Conservation (phyloP, 73 alveolate species). For the Paramecium tetraurelia region DNA sequence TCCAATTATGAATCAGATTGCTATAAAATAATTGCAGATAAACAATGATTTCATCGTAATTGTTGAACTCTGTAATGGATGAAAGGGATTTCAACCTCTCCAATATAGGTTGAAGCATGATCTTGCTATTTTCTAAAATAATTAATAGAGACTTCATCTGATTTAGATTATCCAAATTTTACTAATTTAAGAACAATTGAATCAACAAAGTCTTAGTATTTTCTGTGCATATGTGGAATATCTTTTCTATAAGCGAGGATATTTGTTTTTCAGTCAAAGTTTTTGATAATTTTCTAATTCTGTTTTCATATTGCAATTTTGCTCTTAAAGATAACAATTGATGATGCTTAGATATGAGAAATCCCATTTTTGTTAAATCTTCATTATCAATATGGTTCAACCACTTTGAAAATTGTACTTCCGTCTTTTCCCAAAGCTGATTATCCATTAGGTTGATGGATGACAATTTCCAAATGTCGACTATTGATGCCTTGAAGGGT, state of each 20-base stretch:
- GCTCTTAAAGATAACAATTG: not conserved
- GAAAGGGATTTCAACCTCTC: not conserved
- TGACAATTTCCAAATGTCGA: not conserved
- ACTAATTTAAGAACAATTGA: not conserved
- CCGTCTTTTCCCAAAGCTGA: not conserved
- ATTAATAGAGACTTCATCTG: not conserved
- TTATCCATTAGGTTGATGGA: not conserved
- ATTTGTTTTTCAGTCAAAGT: not conserved
- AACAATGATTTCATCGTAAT: not conserved
- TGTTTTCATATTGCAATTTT: not conserved
- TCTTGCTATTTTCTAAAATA: not conserved
- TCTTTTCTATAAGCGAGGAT: not conserved
- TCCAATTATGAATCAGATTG: not conserved
- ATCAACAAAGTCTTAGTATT: not conserved
- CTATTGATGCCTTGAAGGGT: not conserved
- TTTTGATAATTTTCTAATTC: not conserved
- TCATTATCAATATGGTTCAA: conserved; percentile 4
- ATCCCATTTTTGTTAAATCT: not conserved
- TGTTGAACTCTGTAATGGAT: not conserved
- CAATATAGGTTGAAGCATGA: not conserved
- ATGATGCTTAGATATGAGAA: not conserved
- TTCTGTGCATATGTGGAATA: not conserved
- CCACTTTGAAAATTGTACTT: not conserved
- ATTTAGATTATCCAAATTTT: not conserved
- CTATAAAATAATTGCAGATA: not conserved